These are phyloP conservation scores for Thymus mandschuricus DNA, from an alignment of 257 asterid species.

Conservation along the genomic window DNA sequence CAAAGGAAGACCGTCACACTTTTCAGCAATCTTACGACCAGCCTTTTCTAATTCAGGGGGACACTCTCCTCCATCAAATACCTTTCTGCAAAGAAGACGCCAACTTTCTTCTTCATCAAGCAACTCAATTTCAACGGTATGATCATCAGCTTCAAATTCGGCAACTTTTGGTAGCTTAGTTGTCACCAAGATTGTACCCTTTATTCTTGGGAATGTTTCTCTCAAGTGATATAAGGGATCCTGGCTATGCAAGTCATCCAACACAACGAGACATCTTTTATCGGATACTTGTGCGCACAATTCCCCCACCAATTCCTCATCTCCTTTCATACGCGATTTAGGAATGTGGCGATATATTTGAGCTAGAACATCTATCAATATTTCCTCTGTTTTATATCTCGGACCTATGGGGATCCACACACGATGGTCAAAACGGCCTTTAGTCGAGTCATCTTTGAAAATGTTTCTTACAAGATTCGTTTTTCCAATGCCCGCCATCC, in stretches of 20 bases:
- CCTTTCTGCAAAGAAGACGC: background rate
- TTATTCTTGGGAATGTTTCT: background rate
- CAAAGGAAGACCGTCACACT: background rate
- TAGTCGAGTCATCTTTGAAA: background rate
- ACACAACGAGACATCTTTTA: background rate
- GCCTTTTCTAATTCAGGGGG: background rate
- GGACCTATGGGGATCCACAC: slow-evolving; percentile 3
- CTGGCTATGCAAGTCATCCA: background rate
- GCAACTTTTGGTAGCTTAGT: background rate
- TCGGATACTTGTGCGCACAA: background rate
- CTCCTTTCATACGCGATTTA: background rate
- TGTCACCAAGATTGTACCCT: background rate
- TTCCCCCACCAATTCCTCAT: background rate
- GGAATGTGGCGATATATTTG: no score
- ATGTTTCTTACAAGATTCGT: background rate
- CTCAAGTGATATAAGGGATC: background rate
- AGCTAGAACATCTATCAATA: no score
- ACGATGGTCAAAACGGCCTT: background rate
- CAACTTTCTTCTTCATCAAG: no score
- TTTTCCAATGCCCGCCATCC: slow-evolving; percentile 20
- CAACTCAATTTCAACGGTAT: background rate
- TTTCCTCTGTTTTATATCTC: background rate
- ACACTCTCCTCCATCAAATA: background rate
- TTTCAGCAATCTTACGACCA: background rate
- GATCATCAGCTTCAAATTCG: background rate